Conservation (phyloP, 331 rosid species). For the Malus hybrid region DNA sequence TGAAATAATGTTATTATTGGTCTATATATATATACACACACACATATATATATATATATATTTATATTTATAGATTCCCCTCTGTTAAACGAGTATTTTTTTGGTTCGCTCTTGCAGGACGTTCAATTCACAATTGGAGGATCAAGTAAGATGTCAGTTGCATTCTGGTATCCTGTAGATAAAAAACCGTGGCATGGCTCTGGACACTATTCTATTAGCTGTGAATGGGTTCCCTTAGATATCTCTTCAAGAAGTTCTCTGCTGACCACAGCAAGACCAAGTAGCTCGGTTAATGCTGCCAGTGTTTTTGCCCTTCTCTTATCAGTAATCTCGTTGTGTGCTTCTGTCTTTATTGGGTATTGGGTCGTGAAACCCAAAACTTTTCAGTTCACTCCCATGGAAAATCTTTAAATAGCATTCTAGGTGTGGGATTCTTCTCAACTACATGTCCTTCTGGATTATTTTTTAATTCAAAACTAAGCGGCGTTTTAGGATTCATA, state of each 20-base stretch:
- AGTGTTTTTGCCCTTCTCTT: conserved; percentile 56
- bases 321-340: conserved; percentile 64
- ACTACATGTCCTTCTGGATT: too few relatives aligned
- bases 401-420: conserved; percentile 33
- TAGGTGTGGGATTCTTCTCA: background rate
- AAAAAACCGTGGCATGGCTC: conserved; percentile 86
- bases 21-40: background rate
- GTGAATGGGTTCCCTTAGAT: conserved; percentile 88
- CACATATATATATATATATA: background rate
- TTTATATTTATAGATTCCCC: background rate
- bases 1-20: background rate
- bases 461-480: too few relatives aligned
- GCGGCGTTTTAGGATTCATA: too few relatives aligned
- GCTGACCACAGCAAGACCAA: conserved; percentile 16
- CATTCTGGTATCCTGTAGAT: conserved; percentile 89
- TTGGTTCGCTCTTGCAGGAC: conserved; percentile 55
- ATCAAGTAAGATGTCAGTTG: conserved; percentile 83
- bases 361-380: conserved; percentile 30
- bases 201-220: conserved; percentile 79
- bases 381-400: conserved; percentile 45
- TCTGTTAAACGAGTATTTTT: background rate
- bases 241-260: conserved; percentile 40
- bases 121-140: conserved; percentile 80
- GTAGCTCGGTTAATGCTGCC: conserved; percentile 47
- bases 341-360: conserved; percentile 58